These are phyloP conservation scores for Cladosporium cucumerinum DNA, from an alignment of 2,329 filamentous ascomycete species.

Conservation along the genomic window DNA sequence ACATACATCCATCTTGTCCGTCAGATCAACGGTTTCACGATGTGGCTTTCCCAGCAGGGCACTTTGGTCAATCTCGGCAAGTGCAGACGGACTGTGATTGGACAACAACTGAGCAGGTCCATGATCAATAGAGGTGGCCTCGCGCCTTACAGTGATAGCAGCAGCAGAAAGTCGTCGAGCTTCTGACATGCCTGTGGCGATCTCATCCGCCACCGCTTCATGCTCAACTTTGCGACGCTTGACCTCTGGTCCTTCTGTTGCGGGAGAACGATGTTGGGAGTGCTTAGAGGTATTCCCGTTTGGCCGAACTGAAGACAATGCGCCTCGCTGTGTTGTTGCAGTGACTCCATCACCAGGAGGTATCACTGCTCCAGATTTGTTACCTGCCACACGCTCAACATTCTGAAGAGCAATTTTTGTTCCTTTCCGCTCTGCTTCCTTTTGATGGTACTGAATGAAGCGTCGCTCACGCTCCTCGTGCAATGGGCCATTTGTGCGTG, in stretches of 20 bases:
- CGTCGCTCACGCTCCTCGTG: not conserved
- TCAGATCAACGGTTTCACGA: not conserved
- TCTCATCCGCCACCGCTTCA: not conserved
- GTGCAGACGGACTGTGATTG: not conserved
- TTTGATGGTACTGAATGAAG: constrained; percentile 1
- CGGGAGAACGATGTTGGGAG: not conserved
- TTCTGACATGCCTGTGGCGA: not conserved
- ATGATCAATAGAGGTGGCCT: not conserved
- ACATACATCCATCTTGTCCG: not conserved
- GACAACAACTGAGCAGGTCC: not conserved
- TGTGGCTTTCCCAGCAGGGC: not conserved
- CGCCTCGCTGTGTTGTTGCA: not conserved
- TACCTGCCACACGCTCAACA: not conserved
- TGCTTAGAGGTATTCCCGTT: not conserved
- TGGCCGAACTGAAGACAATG: not conserved
- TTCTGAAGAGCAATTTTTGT: not conserved
- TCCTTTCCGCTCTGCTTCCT: constrained; percentile 1
- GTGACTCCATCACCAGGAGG: not conserved
- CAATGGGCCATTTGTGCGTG: not conserved
- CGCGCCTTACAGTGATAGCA: not conserved
- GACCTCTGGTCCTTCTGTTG: not conserved
- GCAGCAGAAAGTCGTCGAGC: not conserved
- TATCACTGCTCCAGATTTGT: not conserved
- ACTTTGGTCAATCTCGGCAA: not conserved
- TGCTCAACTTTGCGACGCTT: not conserved